Percentiles rank a stretch among this genome's conserved stretches.
These are phyloP conservation scores for Verticillium longisporum DNA, from an alignment of 2,329 filamentous ascomycete species.

Conservation along the genomic window DNA sequence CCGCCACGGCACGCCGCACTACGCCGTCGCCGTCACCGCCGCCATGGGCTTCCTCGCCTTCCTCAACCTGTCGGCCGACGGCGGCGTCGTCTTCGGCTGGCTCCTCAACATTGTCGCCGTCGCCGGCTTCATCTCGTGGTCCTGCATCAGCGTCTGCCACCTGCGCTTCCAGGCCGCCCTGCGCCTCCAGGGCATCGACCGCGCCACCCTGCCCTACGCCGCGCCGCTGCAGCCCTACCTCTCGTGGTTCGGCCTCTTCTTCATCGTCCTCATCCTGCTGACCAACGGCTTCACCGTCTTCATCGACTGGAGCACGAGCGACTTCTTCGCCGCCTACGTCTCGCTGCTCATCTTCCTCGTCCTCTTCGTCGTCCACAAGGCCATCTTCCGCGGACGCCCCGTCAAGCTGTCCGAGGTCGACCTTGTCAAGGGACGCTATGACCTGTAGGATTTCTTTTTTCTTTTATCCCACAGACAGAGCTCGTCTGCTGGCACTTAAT, in stretches of 20 bases:
- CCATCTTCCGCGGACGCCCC: conserved; percentile 30
- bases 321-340: conserved; percentile 60
- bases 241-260: conserved; percentile 59
- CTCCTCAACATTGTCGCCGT: conserved; percentile 64
- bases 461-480: too few relatives aligned
- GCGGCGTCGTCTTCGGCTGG: conserved; percentile 62
- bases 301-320: conserved; percentile 51
- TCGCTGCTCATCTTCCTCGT: conserved; percentile 57
- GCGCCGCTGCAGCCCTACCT: conserved; percentile 58
- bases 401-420: conserved; percentile 29
- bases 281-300: conserved; percentile 66
- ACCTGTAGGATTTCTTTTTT: not conserved
- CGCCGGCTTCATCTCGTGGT: conserved; percentile 65
- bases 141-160: conserved; percentile 57
- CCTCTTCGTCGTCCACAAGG: conserved; percentile 55
- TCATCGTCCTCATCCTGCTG: conserved; percentile 56
- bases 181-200: conserved; percentile 46
- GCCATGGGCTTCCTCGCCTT: conserved; percentile 59
- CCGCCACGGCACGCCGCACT: conserved; percentile 54
- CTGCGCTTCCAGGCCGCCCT: conserved; percentile 59
- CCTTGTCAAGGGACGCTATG: conserved; percentile 12
- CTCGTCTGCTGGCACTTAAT: not conserved
- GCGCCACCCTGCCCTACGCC: conserved; percentile 51
- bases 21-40: conserved; percentile 49
- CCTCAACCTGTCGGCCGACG: conserved; percentile 55